Conservation (phyloP, 202 grass and related monocot genomes). For the Zoysia matrella region DNA sequence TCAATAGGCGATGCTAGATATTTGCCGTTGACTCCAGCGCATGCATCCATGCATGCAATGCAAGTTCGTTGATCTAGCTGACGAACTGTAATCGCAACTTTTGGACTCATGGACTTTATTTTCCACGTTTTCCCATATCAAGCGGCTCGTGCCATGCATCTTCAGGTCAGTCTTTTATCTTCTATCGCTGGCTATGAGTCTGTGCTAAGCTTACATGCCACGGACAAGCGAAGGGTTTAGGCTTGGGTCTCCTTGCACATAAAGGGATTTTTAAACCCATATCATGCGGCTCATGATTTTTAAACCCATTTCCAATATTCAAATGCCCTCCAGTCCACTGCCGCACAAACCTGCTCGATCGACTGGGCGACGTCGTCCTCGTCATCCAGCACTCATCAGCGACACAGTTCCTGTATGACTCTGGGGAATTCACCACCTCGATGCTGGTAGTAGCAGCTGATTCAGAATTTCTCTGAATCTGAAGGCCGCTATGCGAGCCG, state of each 20-base stretch:
- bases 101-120: neutral
- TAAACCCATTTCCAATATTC: neutral
- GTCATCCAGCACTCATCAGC: neutral
- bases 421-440: neutral
- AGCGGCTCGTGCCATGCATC: neutral
- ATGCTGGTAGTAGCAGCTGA: neutral
- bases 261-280: too few relatives aligned
- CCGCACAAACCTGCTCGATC: neutral
- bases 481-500: conserved; percentile 12
- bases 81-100: conserved; percentile 32
- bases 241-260: too few relatives aligned
- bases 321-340: neutral
- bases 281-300: too few relatives aligned
- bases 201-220: neutral
- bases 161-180: conserved; percentile 14
- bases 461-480: conserved; percentile 18
- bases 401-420: neutral
- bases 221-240: neutral
- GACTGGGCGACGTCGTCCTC: conserved; percentile 10
- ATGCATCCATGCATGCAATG: neutral
- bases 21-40: conserved; percentile 12
- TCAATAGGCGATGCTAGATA: neutral
- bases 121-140: too few relatives aligned
- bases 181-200: too few relatives aligned
- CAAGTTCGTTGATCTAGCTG: conserved; percentile 17